Evolutionary conservation across 2,329 filamentous ascomycete species (phyloP).

Genomic region (Fusarium ramigenum): DNA sequence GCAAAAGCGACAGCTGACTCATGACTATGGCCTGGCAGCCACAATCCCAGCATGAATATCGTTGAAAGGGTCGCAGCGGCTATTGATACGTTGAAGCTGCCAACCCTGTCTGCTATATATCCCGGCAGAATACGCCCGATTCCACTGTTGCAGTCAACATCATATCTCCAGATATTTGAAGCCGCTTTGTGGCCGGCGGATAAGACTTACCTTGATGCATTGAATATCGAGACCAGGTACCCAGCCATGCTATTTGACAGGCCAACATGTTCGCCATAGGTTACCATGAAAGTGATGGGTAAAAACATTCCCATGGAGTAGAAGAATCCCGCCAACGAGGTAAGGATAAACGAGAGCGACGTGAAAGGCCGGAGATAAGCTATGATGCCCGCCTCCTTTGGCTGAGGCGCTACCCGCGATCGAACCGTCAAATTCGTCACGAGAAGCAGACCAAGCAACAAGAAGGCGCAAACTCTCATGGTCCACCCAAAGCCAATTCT

Average conservation of each 20-base stretch:
- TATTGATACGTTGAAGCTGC: background rate
- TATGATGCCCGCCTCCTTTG: background rate
- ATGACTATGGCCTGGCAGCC: background rate
- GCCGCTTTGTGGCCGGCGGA: fast-evolving
- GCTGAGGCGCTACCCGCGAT: background rate
- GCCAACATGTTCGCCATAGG: background rate
- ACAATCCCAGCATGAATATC: background rate
- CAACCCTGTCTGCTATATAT: background rate
- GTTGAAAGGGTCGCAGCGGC: background rate
- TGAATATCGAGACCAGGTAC: background rate
- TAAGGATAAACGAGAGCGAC: background rate
- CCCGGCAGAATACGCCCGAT: background rate
- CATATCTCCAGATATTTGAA: background rate
- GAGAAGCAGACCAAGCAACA: background rate
- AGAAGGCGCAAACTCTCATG: background rate
- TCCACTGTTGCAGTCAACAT: background rate
- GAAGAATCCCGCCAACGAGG: background rate
- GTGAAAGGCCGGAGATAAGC: background rate
- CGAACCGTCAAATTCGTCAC: background rate
- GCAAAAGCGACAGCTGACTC: background rate
- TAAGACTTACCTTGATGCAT: background rate
- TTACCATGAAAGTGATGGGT: background rate
- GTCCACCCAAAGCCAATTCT: background rate
- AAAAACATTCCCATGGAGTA: background rate
- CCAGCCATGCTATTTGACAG: background rate